Conservation (phyloP, 2,329 filamentous ascomycete genomes). For the Aspergillus sp. region DNA sequence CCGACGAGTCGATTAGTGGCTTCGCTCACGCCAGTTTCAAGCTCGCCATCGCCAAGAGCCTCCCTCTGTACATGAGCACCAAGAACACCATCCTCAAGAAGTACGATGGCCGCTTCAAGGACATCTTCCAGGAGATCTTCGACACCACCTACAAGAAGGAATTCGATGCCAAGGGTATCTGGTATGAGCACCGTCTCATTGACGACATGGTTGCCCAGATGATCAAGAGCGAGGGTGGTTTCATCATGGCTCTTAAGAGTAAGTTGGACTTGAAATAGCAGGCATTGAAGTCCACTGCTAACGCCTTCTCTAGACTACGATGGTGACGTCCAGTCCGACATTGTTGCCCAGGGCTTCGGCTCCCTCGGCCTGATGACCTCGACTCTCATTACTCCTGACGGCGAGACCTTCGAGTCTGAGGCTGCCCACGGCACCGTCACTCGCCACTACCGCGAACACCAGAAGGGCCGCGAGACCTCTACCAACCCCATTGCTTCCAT, state of each 20-base stretch:
- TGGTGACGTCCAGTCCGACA: conserved; percentile 97
- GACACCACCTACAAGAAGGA: conserved; percentile 81
- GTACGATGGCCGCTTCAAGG: conserved; percentile 98
- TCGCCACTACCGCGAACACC: conserved; percentile 97
- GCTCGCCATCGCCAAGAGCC: conserved; percentile 79
- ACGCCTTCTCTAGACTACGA: conserved; percentile 73
- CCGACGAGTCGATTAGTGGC: conserved; percentile 87
- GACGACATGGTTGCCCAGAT: conserved; percentile 99
- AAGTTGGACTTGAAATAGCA: conserved; percentile 33
- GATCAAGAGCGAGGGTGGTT: conserved; percentile 97
- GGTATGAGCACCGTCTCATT: conserved; percentile 99
- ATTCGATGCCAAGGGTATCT: conserved; percentile 90
- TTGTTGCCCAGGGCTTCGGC: conserved; percentile 96
- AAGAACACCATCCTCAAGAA: conserved; percentile 99
- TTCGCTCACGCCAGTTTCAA: conserved; percentile 98
- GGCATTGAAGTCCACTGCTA: background rate
- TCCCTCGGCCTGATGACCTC: conserved; percentile 98
- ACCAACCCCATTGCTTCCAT: conserved; percentile 99
- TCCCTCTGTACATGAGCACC: conserved; percentile 99
- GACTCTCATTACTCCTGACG: conserved; percentile 92
- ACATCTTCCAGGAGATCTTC: conserved; percentile 98
- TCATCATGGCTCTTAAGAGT: conserved; percentile 99
- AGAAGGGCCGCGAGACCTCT: conserved; percentile 94
- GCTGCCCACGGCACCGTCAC: conserved; percentile 98
- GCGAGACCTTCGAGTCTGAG: conserved; percentile 96